Evolutionary conservation across 179 eudicot species (phyloP).

Genomic region (Corrigiola litoralis): DNA sequence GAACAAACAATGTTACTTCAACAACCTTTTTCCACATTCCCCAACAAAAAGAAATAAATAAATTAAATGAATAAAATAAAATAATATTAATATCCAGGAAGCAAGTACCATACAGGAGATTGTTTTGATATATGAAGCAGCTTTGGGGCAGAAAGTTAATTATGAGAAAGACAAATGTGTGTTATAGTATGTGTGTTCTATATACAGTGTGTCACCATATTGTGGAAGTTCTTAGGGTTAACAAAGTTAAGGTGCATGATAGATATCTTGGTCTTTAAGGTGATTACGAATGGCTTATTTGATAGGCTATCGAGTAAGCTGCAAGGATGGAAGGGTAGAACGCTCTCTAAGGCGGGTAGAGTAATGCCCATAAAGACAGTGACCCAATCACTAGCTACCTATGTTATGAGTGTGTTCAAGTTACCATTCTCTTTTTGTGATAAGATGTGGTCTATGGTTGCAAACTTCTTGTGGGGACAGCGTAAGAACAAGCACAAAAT

Average conservation of each 20-base stretch:
- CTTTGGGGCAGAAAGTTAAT: not conserved
- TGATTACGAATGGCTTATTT: not conserved
- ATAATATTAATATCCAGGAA: no score
- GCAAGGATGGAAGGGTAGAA: not conserved
- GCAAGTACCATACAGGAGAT: no score
- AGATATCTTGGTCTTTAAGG: not conserved
- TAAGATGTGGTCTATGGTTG: not conserved
- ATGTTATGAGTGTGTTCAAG: conserved; percentile 5
- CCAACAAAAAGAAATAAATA: no score
- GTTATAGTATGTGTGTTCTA: not conserved
- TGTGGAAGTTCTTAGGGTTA: not conserved
- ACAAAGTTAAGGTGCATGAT: not conserved
- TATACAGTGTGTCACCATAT: not conserved
- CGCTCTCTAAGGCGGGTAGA: not conserved
- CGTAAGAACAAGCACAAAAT: no score
- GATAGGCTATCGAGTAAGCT: not conserved
- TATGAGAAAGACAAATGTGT: not conserved
- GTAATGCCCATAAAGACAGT: not conserved
- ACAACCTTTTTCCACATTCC: no score
- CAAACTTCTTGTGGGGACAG: not conserved
- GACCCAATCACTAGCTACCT: not conserved
- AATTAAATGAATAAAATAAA: no score
- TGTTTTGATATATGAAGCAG: not conserved
- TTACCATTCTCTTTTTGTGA: not conserved
- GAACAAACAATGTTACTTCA: no score